Percentiles rank a stretch among this genome's conserved stretches.
phyloP scores from a whole-genome alignment of 352 stramenopile genomes.

The Aphanomyces stellatus region DNA sequence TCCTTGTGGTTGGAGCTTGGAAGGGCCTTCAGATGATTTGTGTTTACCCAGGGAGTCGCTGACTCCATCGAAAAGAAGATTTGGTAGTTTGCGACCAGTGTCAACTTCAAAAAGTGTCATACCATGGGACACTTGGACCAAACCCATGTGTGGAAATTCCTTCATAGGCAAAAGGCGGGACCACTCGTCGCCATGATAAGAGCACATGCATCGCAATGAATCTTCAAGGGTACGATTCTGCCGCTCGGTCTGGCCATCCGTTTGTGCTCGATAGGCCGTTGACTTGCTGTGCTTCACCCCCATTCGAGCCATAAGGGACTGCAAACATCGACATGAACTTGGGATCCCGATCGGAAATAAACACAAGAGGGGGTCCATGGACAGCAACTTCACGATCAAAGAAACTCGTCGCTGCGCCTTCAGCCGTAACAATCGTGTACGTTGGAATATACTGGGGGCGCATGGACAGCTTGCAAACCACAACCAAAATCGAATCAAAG shows the following conservation, averaged over 20 bases:
- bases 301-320: not conserved
- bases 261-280: conserved; percentile 19
- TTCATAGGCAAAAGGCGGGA: conserved; percentile 16
- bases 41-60: not conserved
- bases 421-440: not conserved
- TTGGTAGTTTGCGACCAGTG: conserved; percentile 13
- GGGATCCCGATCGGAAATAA: not conserved
- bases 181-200: conserved; percentile 24
- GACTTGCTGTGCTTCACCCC: conserved; percentile 6
- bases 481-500: not conserved
- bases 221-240: conserved; percentile 21
- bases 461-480: not conserved
- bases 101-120: conserved; percentile 27
- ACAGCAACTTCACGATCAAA: not conserved
- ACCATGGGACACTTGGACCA: conserved; percentile 14
- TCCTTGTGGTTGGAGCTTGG: no score
- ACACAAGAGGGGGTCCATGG: not conserved
- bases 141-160: conserved; percentile 24
- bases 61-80: not conserved
- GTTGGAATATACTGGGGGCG: not conserved
- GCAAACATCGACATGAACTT: not conserved
- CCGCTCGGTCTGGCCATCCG: conserved; percentile 22
- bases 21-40: no score
- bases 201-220: conserved; percentile 21
- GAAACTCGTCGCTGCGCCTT: not conserved